These are phyloP conservation scores for Rubroboletus pulcherrimus DNA, from an alignment of 768 basidiomycete genomes.

Conservation along the genomic window DNA sequence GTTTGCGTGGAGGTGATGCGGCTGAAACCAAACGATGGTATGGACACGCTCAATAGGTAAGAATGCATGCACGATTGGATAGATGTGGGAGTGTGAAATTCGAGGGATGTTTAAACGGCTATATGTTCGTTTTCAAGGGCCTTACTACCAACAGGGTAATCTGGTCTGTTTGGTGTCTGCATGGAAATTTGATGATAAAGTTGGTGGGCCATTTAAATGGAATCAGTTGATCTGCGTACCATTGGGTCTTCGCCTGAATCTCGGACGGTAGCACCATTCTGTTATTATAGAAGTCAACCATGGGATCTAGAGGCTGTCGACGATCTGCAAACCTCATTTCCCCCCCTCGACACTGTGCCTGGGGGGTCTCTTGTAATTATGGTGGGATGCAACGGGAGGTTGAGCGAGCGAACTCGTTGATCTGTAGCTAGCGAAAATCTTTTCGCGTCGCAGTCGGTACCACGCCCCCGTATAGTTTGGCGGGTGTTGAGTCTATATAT, in stretches of 20 bases:
- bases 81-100: not conserved
- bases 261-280: not conserved
- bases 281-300: not conserved
- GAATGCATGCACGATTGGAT: not conserved
- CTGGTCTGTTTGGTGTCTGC: slow-evolving; percentile 1
- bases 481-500: slow-evolving; percentile 56
- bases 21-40: slow-evolving; percentile 1
- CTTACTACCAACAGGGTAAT: slow-evolving; percentile 12
- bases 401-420: not conserved
- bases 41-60: not conserved
- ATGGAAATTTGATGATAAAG: not conserved
- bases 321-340: slow-evolving; percentile 9
- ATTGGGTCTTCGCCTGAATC: not conserved
- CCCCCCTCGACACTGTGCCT: not conserved
- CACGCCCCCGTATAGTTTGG: slow-evolving; percentile 47
- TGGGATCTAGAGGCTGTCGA: not conserved
- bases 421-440: slow-evolving; percentile 22
- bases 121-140: not conserved
- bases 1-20: not conserved
- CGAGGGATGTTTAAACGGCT: not conserved
- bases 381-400: slow-evolving; percentile 1
- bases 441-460: slow-evolving; percentile 43
- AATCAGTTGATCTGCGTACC: slow-evolving; percentile 2
- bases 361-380: not conserved
- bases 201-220: not conserved